phyloP scores from a whole-genome alignment of 495 filamentous ascomycete genomes.

The Platismatia glauca region DNA sequence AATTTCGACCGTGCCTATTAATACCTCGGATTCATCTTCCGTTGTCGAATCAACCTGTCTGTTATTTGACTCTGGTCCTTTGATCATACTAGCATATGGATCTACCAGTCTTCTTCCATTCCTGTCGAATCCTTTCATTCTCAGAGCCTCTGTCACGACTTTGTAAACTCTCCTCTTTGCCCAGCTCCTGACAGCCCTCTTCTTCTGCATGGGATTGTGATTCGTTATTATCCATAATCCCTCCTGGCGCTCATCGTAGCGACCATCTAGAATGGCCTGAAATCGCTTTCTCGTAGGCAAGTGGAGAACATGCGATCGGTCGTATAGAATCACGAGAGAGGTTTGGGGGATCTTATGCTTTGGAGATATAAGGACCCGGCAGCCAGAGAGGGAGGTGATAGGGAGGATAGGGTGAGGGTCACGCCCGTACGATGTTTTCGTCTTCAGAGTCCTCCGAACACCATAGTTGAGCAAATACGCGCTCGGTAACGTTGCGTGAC shows the following conservation, averaged over 20 bases:
- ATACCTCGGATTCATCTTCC: neutral
- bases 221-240: slow-evolving; percentile 29
- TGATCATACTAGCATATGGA: neutral
- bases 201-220: slow-evolving; percentile 21
- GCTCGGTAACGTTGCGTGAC: neutral
- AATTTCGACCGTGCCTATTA: slow-evolving; percentile 12
- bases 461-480: neutral
- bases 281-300: slow-evolving; percentile 5
- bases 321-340: slow-evolving; percentile 10
- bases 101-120: slow-evolving; percentile 33
- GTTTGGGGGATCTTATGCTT: slow-evolving; percentile 4
- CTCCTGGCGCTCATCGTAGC: slow-evolving; percentile 14
- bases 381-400: slow-evolving; percentile 10
- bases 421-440: neutral
- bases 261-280: neutral
- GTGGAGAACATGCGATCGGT: slow-evolving; percentile 24
- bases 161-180: slow-evolving; percentile 39
- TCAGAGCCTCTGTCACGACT: slow-evolving; percentile 49
- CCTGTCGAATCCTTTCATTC: slow-evolving; percentile 45
- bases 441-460: neutral
- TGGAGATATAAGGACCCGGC: slow-evolving; percentile 6
- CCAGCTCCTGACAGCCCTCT: slow-evolving; percentile 46
- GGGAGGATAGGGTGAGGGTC: neutral
- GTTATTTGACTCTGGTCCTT: neutral
- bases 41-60: neutral